Conservation (phyloP, 345 rosid species). For the Heritiera littoralis region DNA sequence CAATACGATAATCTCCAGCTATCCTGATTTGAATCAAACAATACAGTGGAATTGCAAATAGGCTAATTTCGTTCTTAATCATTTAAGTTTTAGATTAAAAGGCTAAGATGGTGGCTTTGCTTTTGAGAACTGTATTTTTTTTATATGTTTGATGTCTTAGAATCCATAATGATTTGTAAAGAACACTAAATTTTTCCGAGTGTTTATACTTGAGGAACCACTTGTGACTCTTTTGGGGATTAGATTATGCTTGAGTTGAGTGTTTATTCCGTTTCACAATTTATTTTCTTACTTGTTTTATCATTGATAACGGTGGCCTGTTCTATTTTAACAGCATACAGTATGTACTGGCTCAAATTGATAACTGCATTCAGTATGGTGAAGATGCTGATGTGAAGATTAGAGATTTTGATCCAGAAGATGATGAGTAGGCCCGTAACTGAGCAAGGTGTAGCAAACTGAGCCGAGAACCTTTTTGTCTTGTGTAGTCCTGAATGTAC, state of each 20-base stretch:
- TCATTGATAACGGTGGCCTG: not conserved
- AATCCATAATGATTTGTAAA: not conserved
- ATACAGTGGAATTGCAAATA: not conserved
- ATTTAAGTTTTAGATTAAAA: constrained; percentile 2
- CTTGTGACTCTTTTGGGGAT: not conserved
- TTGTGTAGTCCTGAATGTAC: not conserved
- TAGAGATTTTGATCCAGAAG: constrained; percentile 70
- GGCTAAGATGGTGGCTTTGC: not conserved
- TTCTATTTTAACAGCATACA: constrained; percentile 50
- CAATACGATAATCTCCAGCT: not conserved
- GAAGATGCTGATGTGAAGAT: constrained; percentile 95
- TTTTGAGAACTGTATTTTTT: not conserved
- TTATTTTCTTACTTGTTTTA: not conserved
- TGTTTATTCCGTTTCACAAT: not conserved
- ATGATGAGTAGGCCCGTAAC: constrained; percentile 40
- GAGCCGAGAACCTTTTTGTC: not conserved
- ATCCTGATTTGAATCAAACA: not conserved
- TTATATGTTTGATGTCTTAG: not conserved
- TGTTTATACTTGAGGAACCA: not conserved
- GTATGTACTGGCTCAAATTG: constrained; percentile 77
- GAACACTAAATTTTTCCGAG: not conserved
- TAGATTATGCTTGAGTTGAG: not conserved
- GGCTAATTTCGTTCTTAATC: not conserved
- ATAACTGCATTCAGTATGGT: constrained; percentile 76
- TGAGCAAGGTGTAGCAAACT: not conserved